Evolutionary conservation across 2,329 filamentous ascomycete genomes (phyloP), one percentile per base, ranked within the genome.

Genomic region (Colletotrichum shisoi): DNA sequence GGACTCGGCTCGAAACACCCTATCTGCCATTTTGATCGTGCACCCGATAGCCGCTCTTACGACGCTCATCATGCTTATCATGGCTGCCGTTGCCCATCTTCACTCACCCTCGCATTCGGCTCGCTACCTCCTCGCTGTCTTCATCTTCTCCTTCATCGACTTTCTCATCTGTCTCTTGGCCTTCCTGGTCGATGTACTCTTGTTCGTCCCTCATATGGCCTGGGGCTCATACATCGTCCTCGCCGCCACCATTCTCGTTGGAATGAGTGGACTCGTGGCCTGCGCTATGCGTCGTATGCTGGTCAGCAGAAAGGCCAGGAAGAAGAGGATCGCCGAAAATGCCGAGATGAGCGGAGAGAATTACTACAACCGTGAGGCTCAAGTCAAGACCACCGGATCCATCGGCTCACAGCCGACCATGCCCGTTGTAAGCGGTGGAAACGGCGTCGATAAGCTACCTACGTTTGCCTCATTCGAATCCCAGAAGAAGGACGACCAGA

Each of bases 301-400:
- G 64, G 92, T 97, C 69, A 92, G 92, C 77, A 88, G 94, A 73
- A 97, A 97, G 81, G 92, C 94, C n/a, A 87, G 94, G 69, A 94
- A 95, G 84, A 92, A 90, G 82, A 88, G 93, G 52, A 96, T 98
- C 75, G 93, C 89, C 2, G 91, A 96, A 77, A 97, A 98, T 76
- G 92, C 94, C 8, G 94, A 98, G 76, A 98, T 98, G 94, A 98
- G 92, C 76, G 94, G 94, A 34, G 89, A 95, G 73, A 95, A 94
- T 75, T 97, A 91, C 76, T 97, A 96, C 79, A 91, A 89, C 73
- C 85, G 89, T 67, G 87, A 90, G 77, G 84, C 81, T 44, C 83
- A 87, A 69, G 79, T 81, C 57, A 84, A 87, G 68, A 75, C 82
- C 42, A 73, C 78, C 45, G 76, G 79, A 8, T 74, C 76, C 3